A percentile compares a stretch with the other conserved stretches of the same genome.
These are phyloP conservation scores for Farysia itapuensis DNA, from an alignment of 1,284 basidiomycete genomes.

Conservation along the genomic window DNA sequence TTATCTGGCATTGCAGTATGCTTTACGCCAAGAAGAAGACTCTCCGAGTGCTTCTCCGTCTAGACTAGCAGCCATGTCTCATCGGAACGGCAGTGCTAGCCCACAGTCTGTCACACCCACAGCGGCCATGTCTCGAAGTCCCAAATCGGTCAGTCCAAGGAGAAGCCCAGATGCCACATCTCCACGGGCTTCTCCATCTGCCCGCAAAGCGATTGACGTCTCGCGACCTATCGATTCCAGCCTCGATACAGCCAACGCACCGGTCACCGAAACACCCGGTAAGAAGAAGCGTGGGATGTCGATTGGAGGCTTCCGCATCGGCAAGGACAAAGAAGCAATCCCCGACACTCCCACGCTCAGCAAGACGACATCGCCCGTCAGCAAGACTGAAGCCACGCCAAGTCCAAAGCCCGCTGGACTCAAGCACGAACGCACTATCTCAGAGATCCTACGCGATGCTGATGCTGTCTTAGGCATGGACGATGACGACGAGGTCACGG, in stretches of 20 bases:
- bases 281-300: conserved; percentile 25
- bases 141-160: too few relatives aligned
- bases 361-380: conserved; percentile 4
- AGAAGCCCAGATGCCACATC: too few relatives aligned
- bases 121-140: too few relatives aligned
- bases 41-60: too few relatives aligned
- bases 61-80: too few relatives aligned
- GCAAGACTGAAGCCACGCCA: conserved; percentile 1
- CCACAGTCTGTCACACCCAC: too few relatives aligned
- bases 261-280: not conserved
- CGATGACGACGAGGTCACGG: conserved; percentile 10
- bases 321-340: conserved; percentile 19
- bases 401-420: not conserved
- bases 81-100: too few relatives aligned
- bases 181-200: conserved; percentile 8
- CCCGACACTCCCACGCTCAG: too few relatives aligned
- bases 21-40: too few relatives aligned
- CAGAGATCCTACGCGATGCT: conserved; percentile 36
- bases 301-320: conserved; percentile 13
- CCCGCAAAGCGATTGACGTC: conserved; percentile 27
- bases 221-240: conserved; percentile 20
- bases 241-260: not conserved
- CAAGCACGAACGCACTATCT: conserved; percentile 38
- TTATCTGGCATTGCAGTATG: too few relatives aligned
- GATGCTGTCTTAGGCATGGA: conserved; percentile 35